Evolutionary conservation across 2,329 filamentous ascomycete genomes (phyloP).

Genomic region (Colletotrichum cordylinicola): DNA sequence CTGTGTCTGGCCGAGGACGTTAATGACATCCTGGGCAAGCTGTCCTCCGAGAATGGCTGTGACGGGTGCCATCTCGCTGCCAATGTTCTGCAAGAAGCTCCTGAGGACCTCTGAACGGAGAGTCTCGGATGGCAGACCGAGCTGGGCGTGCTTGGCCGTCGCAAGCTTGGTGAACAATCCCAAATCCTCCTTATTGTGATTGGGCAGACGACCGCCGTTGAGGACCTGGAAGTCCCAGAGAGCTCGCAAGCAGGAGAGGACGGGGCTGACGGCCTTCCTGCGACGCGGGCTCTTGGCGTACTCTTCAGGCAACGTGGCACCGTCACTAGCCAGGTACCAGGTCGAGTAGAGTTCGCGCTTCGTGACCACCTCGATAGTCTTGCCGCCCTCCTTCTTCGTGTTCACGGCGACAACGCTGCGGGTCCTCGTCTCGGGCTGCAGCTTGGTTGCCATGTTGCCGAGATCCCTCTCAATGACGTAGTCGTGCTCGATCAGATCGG

Average conservation of each 20-base stretch:
- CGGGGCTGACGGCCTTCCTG: constrained; percentile 78
- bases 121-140: constrained; percentile 72
- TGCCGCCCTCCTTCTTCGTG: constrained; percentile 72
- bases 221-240: constrained; percentile 84
- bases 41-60: constrained; percentile 89
- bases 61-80: constrained; percentile 83
- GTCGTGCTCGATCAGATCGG: constrained; percentile 88
- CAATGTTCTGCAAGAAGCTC: constrained; percentile 86
- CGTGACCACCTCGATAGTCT: constrained; percentile 83
- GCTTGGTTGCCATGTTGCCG: constrained; percentile 71
- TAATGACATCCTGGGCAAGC: constrained; percentile 96
- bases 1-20: constrained; percentile 87
- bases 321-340: constrained; percentile 81
- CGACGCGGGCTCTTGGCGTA: constrained; percentile 70
- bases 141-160: constrained; percentile 77
- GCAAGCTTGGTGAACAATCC: constrained; percentile 79
- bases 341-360: constrained; percentile 93
- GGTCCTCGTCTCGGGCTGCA: constrained; percentile 75
- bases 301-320: constrained; percentile 73
- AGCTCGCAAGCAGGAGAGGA: constrained; percentile 85
- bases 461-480: constrained; percentile 87
- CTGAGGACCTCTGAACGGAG: constrained; percentile 76
- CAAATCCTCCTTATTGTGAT: constrained; percentile 68
- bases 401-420: constrained; percentile 76
- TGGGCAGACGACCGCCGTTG: constrained; percentile 58